phyloP scores from a whole-genome alignment of 805 yeast genomes.

The Diddensiella santjacobensis region DNA sequence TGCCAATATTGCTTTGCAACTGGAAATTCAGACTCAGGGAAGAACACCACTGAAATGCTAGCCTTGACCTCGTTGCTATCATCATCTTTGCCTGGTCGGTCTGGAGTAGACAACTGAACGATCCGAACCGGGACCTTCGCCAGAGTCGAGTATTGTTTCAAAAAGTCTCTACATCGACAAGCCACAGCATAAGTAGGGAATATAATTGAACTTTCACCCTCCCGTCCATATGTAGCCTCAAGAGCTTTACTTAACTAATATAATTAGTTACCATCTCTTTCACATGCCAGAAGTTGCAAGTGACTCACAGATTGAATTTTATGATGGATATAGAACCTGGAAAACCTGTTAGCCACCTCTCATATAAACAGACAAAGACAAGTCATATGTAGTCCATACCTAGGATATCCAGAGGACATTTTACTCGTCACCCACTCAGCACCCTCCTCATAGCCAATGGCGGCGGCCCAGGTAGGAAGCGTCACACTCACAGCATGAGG shows the following conservation, averaged over 20 bases:
- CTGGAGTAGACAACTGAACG: slow-evolving; percentile 59
- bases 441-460: slow-evolving; percentile 90
- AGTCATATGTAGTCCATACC: slow-evolving; percentile 51
- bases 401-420: slow-evolving; percentile 86
- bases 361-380: no score
- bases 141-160: slow-evolving; percentile 37
- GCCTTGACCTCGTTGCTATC: slow-evolving; percentile 51
- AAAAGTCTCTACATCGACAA: slow-evolving; percentile 77
- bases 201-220: slow-evolving; percentile 68
- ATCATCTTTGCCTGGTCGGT: slow-evolving; percentile 2
- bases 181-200: slow-evolving; percentile 80
- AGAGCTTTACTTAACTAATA: slow-evolving; percentile 16
- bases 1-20: slow-evolving; percentile 92
- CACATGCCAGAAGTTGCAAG: no score
- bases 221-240: slow-evolving; percentile 71
- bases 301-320: slow-evolving; percentile 33
- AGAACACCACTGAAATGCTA: slow-evolving; percentile 74
- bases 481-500: slow-evolving; percentile 94
- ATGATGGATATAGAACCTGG: slow-evolving; percentile 36
- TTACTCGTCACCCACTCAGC: slow-evolving; percentile 70
- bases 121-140: slow-evolving; percentile 48
- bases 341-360: slow-evolving; percentile 47
- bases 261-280: not conserved
- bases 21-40: slow-evolving; percentile 53
- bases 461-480: slow-evolving; percentile 92